A percentile compares a stretch with the other conserved stretches of the same genome.
Conservation (phyloP, 768 basidiomycete species). For the Leccinum broughii region DNA sequence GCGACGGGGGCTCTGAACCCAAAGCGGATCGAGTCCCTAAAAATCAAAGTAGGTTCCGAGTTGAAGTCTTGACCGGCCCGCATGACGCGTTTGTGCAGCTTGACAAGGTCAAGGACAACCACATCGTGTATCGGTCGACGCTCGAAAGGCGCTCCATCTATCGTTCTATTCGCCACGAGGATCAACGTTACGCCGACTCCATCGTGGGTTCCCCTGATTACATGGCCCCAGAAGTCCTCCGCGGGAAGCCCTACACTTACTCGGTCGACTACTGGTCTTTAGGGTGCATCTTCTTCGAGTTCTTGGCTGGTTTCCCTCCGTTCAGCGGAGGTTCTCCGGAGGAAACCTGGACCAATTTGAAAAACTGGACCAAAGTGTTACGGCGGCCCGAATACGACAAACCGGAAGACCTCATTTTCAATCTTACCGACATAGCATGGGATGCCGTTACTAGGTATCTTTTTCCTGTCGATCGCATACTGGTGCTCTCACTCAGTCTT, state of each 20-base stretch:
- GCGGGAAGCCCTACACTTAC: slow-evolving; percentile 93
- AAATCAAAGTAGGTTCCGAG: slow-evolving; percentile 67
- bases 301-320: slow-evolving; percentile 94
- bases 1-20: slow-evolving; percentile 97
- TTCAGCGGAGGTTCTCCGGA: slow-evolving; percentile 95
- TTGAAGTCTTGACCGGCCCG: neutral
- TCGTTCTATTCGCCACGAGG: slow-evolving; percentile 85
- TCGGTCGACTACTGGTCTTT: slow-evolving; percentile 99
- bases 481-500: neutral
- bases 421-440: slow-evolving; percentile 92
- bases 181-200: slow-evolving; percentile 93
- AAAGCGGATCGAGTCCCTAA: slow-evolving; percentile 89
- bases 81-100: slow-evolving; percentile 51
- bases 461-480: neutral
- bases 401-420: slow-evolving; percentile 96
- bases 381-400: slow-evolving; percentile 94
- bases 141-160: slow-evolving; percentile 94
- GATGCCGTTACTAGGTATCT: slow-evolving; percentile 83
- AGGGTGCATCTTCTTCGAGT: slow-evolving; percentile 98
- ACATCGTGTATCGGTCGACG: slow-evolving; percentile 86
- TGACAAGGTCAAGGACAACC: slow-evolving; percentile 94
- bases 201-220: slow-evolving; percentile 99
- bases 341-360: slow-evolving; percentile 98
- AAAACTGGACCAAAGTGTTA: slow-evolving; percentile 94
- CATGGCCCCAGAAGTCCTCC: slow-evolving; percentile 93